phyloP scores from a whole-genome alignment of 78 protist genomes.

The Ministeria vibrans region DNA sequence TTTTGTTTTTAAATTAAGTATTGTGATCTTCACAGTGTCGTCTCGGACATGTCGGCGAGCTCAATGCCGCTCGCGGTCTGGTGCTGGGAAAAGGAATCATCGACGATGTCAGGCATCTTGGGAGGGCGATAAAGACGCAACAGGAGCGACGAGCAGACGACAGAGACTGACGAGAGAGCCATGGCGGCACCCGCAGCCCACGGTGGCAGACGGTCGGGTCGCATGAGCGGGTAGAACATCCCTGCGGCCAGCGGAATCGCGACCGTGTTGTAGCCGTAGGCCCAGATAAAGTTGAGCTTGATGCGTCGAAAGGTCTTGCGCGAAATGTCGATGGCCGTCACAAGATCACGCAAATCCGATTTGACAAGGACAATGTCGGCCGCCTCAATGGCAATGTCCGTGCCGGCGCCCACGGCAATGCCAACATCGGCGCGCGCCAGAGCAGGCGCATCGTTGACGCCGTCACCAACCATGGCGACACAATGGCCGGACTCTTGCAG shows the following conservation, averaged over 20 bases:
- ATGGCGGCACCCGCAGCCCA: constrained; percentile 80
- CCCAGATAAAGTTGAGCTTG: constrained; percentile 60
- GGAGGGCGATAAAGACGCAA: constrained; percentile 50
- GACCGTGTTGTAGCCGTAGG: constrained; percentile 50
- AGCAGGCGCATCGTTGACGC: constrained; percentile 88
- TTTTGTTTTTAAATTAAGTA: no score
- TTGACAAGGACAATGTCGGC: constrained; percentile 59
- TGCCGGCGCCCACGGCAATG: constrained; percentile 60
- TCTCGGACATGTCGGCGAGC: no score
- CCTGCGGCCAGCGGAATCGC: constrained; percentile 76
- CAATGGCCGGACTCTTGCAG: constrained; percentile 46
- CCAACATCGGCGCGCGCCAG: constrained; percentile 62
- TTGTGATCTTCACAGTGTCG: no score
- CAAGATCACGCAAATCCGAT: constrained; percentile 22
- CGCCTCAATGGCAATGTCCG: constrained; percentile 54
- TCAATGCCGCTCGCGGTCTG: no score
- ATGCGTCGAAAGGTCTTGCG: constrained; percentile 34
- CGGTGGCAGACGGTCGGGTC: no score
- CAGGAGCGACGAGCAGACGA: constrained; percentile 69
- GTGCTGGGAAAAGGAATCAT: no score
- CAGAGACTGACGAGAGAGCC: constrained; percentile 85
- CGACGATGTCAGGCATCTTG: no score
- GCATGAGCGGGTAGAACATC: constrained; percentile 40
- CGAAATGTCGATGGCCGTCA: constrained; percentile 28
- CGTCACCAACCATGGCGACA: constrained; percentile 93